phyloP scores from a whole-genome alignment of 257 asterid species.

The Voacanga thouarsii region DNA sequence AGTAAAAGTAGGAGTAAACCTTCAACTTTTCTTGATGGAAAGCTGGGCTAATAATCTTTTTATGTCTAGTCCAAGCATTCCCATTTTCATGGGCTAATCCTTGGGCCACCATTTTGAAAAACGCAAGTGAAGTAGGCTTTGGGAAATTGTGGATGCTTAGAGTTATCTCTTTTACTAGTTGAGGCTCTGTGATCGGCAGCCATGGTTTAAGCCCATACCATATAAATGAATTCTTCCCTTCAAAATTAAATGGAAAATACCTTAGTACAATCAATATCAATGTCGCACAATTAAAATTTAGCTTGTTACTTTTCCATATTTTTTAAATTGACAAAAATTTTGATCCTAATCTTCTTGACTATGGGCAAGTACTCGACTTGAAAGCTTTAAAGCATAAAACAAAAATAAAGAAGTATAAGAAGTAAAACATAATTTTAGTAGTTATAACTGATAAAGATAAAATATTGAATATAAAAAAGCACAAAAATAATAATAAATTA shows the following conservation, averaged over 20 bases:
- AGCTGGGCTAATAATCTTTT: slow-evolving; percentile 48
- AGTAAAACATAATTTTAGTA: no score
- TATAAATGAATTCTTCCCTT: slow-evolving; percentile 9
- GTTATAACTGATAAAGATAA: no score
- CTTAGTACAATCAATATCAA: not conserved
- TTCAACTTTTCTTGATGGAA: slow-evolving; percentile 48
- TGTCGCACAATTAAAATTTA: not conserved
- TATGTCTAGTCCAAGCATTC: slow-evolving; percentile 25
- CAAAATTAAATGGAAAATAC: not conserved
- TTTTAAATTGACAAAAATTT: no score
- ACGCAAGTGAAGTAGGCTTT: not conserved
- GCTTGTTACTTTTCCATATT: no score
- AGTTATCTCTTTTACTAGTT: slow-evolving; percentile 5
- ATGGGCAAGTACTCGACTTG: no score
- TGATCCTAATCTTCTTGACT: no score
- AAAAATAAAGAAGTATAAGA: no score
- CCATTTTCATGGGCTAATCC: slow-evolving; percentile 11
- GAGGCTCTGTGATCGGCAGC: slow-evolving; percentile 8
- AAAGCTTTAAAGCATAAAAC: no score
- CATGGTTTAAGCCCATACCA: slow-evolving; percentile 12
- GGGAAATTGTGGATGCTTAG: not conserved
- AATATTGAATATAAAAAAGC: no score
- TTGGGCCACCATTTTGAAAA: not conserved
- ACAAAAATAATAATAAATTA: no score
- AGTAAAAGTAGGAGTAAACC: slow-evolving; percentile 18